Base-by-base conservation (phyloP, 129 eudicot species). In the Oenanthe sinensis region DNA sequence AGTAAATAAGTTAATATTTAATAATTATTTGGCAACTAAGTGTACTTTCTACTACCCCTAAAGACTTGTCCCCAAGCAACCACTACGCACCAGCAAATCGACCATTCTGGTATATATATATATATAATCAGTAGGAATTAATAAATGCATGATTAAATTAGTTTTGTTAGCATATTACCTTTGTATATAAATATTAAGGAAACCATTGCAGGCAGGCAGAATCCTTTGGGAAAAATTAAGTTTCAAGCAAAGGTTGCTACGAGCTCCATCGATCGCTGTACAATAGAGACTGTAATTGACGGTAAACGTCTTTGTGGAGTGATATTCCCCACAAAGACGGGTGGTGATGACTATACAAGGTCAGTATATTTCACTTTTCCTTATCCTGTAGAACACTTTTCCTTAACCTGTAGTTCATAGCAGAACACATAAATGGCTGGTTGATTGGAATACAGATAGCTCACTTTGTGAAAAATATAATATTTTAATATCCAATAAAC, bases 281-380 rank as follows among this genome's bases (percentile, higher is more conserved):
- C 92, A 12, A 87, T 96, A 72, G 99, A 96, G 85, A 96, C 99
- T 26, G 78, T 90, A 79, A 90, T 96, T 52, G 99, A 96, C 85
- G 99, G 99, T 62, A 92, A 86, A 89, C 91, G 85, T 82, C 91
- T 96, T 60, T 95, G 92, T 83, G 99, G 99, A 79, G 82, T 96
- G 76, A 78, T 96, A 48, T 92, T 96, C 77, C 86, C 91, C 67
- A 86, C 72, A 67, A 67, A 67, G 72, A 67, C 10, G 22, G 72
- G 72, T 15, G 72, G 10, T 30, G 72, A 30, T 26, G 7, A 67
- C 13, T 42, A 28, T 30, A 30, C 72, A 17, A 67, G 72, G 72
- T 67, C 40, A 1, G 71, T 28, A 12, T 65, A 28, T 65, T 65
- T 65, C 71, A 30, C 39, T 67, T 67, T 67, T 33, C 22, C 43